Evolutionary conservation across 2,329 filamentous ascomycete species (phyloP).

Genomic region (Huntiella decipiens): DNA sequence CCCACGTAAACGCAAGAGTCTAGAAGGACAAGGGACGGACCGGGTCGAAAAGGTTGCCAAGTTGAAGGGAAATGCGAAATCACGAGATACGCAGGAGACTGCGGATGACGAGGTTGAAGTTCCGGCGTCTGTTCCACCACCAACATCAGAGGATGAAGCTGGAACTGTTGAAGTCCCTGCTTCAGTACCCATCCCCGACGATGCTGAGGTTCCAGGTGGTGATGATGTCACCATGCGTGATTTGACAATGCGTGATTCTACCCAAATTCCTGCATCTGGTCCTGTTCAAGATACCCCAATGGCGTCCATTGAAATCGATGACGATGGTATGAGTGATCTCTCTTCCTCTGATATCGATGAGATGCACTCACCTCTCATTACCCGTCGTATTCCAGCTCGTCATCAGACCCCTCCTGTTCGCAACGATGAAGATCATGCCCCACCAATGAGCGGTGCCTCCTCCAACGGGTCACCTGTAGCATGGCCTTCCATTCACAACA

Average conservation of each 20-base stretch:
- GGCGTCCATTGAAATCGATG: conserved; percentile 7
- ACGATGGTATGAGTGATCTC: conserved; percentile 17
- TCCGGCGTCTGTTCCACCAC: conserved; percentile 8
- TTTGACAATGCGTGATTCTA: not conserved
- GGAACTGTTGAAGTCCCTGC: not conserved
- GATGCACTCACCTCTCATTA: conserved; percentile 20
- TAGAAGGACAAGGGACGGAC: conserved; percentile 23
- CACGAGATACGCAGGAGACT: conserved; percentile 8
- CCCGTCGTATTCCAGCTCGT: conserved; percentile 14
- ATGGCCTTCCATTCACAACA: conserved; percentile 33
- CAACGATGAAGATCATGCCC: conserved; percentile 29
- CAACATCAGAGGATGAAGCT: not conserved
- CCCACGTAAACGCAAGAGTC: conserved; percentile 35
- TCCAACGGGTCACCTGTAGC: conserved; percentile 22
- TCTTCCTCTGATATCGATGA: conserved; percentile 6
- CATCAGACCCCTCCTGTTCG: conserved; percentile 23
- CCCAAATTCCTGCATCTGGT: not conserved
- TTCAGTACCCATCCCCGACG: not conserved
- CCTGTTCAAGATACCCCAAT: not conserved
- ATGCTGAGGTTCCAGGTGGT: conserved; percentile 5
- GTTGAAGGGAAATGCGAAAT: conserved; percentile 11
- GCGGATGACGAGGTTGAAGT: conserved; percentile 2
- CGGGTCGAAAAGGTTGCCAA: conserved; percentile 21
- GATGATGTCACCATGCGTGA: too few species aligned
- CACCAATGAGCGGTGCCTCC: conserved; percentile 34